phyloP scores from a whole-genome alignment of 371 early-diverging fungal genomes.

The Coemansia sp. region DNA sequence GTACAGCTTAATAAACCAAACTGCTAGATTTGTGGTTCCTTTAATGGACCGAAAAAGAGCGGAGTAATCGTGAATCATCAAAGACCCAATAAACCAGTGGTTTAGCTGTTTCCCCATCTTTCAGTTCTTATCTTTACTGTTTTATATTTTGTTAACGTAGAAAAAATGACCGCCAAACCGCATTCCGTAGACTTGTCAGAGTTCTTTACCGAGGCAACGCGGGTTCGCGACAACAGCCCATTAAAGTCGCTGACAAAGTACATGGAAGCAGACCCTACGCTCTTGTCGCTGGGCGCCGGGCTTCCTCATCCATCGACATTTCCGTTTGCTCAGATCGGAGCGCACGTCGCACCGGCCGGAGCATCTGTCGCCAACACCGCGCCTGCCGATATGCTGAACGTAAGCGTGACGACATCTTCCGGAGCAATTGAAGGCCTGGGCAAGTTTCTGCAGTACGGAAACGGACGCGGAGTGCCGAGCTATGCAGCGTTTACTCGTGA shows the following conservation, averaged over 20 bases:
- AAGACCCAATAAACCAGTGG: background rate
- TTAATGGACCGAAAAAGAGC: background rate
- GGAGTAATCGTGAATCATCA: background rate
- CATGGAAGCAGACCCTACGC: conserved; percentile 54
- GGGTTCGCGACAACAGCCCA: conserved; percentile 38
- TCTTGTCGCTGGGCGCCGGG: conserved; percentile 62
- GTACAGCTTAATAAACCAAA: background rate
- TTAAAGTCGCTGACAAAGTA: conserved; percentile 49
- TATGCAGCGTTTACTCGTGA: conserved; percentile 36
- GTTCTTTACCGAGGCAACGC: conserved; percentile 43
- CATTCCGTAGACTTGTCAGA: conserved; percentile 49
- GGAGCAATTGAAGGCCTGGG: conserved; percentile 26
- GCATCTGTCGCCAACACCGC: background rate
- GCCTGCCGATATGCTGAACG: background rate
- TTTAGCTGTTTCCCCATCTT: background rate
- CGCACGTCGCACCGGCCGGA: conserved; percentile 42
- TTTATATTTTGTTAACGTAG: background rate
- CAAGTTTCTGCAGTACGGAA: conserved; percentile 53
- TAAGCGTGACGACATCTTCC: conserved; percentile 3
- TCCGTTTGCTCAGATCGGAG: conserved; percentile 56
- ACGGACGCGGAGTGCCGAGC: conserved; percentile 38
- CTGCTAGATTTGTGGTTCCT: background rate
- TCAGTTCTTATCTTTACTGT: background rate
- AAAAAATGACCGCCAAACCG: conserved; percentile 11
- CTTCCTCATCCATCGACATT: conserved; percentile 62